These are phyloP conservation scores for Fusarium sp. DNA, from an alignment of 2,329 filamentous ascomycete species.

Conservation along the genomic window DNA sequence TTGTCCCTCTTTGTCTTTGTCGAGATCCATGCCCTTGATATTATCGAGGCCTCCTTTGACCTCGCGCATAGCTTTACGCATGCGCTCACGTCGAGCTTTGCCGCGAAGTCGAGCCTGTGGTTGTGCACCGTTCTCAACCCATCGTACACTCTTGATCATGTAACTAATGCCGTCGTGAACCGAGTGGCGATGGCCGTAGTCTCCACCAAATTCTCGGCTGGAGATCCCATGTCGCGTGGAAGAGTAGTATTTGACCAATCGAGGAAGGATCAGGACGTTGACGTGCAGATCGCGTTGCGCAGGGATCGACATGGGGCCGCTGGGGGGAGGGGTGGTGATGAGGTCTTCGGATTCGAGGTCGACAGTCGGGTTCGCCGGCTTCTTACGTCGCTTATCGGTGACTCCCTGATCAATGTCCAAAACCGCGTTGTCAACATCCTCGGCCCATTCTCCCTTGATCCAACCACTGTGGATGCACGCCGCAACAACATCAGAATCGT, in stretches of 20 bases:
- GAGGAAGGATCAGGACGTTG: conserved; percentile 83
- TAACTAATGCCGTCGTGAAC: conserved; percentile 89
- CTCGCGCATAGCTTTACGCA: conserved; percentile 64
- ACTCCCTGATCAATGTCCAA: conserved; percentile 62
- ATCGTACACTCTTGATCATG: conserved; percentile 82
- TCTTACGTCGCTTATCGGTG: conserved; percentile 47
- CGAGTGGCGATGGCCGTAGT: conserved; percentile 52
- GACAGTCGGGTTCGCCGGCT: conserved; percentile 43
- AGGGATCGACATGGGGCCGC: conserved; percentile 71
- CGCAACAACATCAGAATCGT: conserved; percentile 92
- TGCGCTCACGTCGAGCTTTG: conserved; percentile 64
- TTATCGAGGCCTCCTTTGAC: conserved; percentile 53
- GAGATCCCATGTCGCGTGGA: conserved; percentile 82
- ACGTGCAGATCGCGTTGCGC: conserved; percentile 84
- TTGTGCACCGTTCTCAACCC: conserved; percentile 80
- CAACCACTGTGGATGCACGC: conserved; percentile 94
- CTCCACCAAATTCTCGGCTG: conserved; percentile 79
- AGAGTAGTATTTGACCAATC: conserved; percentile 78
- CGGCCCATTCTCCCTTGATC: conserved; percentile 87
- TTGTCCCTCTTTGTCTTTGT: conserved; percentile 40
- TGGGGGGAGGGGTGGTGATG: conserved; percentile 63
- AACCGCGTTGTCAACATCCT: conserved; percentile 76
- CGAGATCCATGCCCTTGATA: conserved; percentile 40
- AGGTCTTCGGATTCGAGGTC: conserved; percentile 53
- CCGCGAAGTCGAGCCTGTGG: conserved; percentile 65